Evolutionary conservation across 768 basidiomycete species (phyloP).

Genomic region (Lactifluus volemus): DNA sequence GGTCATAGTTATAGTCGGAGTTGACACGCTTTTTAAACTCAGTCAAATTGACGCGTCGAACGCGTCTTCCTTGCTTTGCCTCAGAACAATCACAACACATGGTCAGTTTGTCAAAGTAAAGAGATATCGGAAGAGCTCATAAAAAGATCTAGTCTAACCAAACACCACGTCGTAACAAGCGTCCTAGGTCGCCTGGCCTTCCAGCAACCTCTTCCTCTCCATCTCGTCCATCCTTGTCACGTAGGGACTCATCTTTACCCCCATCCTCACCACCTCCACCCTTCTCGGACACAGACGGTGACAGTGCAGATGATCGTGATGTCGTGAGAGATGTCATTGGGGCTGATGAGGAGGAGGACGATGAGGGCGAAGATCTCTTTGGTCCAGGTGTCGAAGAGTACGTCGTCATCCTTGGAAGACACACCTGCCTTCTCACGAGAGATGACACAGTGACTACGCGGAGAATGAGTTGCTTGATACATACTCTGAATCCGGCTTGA

Average conservation of each 20-base stretch:
- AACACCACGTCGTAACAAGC: slow-evolving; percentile 21
- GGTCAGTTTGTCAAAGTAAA: neutral
- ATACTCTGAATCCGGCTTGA: slow-evolving; percentile 81
- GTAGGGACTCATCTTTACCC: slow-evolving; percentile 50
- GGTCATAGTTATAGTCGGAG: slow-evolving; percentile 19
- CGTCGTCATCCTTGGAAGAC: slow-evolving; percentile 20
- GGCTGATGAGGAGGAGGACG: slow-evolving; percentile 67
- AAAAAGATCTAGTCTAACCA: slow-evolving; percentile 3
- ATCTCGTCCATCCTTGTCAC: slow-evolving; percentile 32
- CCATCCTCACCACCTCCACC: slow-evolving; percentile 78
- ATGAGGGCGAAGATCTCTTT: slow-evolving; percentile 92
- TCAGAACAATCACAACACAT: neutral
- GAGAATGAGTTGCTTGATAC: slow-evolving; percentile 72
- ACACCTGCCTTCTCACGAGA: neutral
- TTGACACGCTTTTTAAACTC: slow-evolving; percentile 20
- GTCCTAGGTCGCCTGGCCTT: slow-evolving; percentile 19
- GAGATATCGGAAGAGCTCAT: neutral
- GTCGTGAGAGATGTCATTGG: slow-evolving; percentile 58
- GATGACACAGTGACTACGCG: slow-evolving; percentile 64
- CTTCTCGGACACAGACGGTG: slow-evolving; percentile 77
- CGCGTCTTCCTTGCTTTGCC: neutral
- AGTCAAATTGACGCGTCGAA: slow-evolving; percentile 16
- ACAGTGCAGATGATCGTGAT: slow-evolving; percentile 64
- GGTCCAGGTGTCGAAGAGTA: slow-evolving; percentile 70
- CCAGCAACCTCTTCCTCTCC: slow-evolving; percentile 33